phyloP scores from a whole-genome alignment of 75 land plant species.

The Pseudotsuga menziesii region DNA sequence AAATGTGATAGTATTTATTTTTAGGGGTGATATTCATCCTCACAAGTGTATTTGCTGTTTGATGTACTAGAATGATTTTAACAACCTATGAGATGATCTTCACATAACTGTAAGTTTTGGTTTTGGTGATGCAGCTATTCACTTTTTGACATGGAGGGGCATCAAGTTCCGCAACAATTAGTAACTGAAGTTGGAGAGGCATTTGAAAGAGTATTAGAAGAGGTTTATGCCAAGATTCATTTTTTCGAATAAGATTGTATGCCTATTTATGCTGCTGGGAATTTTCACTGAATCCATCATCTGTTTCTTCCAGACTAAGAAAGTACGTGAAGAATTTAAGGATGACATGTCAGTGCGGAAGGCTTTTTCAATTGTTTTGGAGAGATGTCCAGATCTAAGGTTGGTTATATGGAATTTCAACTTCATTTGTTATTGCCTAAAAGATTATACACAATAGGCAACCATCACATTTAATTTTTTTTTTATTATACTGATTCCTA shows the following conservation, averaged over 20 bases:
- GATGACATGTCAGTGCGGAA: slow-evolving; percentile 35
- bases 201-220: slow-evolving; percentile 33
- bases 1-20: background rate
- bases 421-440: background rate
- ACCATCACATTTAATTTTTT: too few species aligned
- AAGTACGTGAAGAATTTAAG: slow-evolving; percentile 21
- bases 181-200: slow-evolving; percentile 34
- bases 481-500: background rate
- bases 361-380: slow-evolving; percentile 32
- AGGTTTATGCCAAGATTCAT: slow-evolving; percentile 15
- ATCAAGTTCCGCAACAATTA: slow-evolving; percentile 42
- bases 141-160: slow-evolving; percentile 43
- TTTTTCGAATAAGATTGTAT: background rate
- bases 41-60: background rate
- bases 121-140: slow-evolving; percentile 35
- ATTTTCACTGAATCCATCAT: slow-evolving; percentile 7
- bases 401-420: slow-evolving; percentile 5
- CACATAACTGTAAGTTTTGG: background rate
- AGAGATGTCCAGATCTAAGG: slow-evolving; percentile 46
- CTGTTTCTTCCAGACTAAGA: slow-evolving; percentile 24
- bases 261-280: background rate
- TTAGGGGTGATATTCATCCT: slow-evolving; percentile 1
- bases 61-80: slow-evolving; percentile 1
- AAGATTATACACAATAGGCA: background rate
- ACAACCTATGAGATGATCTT: background rate